Conservation (phyloP, 2,329 filamentous ascomycete species). For the Huntiella savannae region DNA sequence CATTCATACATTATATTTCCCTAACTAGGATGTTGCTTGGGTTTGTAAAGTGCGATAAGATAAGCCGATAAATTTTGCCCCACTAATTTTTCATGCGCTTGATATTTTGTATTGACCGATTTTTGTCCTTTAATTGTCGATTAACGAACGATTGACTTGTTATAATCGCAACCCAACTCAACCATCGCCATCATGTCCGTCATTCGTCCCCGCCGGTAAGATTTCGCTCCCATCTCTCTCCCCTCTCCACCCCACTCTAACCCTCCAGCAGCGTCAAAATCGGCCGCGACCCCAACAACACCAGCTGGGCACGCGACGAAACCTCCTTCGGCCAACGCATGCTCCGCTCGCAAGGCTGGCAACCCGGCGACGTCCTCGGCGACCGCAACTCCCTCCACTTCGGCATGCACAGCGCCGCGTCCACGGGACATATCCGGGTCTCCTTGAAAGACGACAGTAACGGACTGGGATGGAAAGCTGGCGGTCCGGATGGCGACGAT, state of each 20-base stretch:
- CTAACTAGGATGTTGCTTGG: too few relatives aligned
- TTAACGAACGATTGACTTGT: not conserved
- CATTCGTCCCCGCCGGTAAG: slow-evolving; percentile 10
- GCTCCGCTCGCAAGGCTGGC: slow-evolving; percentile 76
- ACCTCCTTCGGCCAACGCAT: slow-evolving; percentile 77
- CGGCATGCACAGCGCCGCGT: slow-evolving; percentile 59
- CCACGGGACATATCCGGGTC: slow-evolving; percentile 69
- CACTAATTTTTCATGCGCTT: not conserved
- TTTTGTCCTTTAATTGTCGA: too few relatives aligned
- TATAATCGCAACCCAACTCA: not conserved
- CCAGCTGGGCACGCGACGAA: slow-evolving; percentile 70
- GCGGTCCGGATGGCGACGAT: slow-evolving; percentile 43
- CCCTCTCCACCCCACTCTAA: not conserved
- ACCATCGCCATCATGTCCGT: slow-evolving; percentile 7
- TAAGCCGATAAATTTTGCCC: too few relatives aligned
- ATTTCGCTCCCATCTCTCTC: not conserved
- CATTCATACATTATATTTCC: too few relatives aligned
- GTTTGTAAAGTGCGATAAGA: too few relatives aligned
- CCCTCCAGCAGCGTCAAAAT: slow-evolving; percentile 39
- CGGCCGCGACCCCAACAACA: slow-evolving; percentile 87
- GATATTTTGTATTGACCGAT: not conserved
- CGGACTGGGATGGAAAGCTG: slow-evolving; percentile 58
- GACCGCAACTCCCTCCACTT: slow-evolving; percentile 57
- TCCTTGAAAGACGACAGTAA: slow-evolving; percentile 78
- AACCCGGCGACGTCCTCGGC: slow-evolving; percentile 66